These are phyloP conservation scores for Dipteronia dyeriana DNA, from an alignment of 345 rosid genomes.

Conservation along the genomic window DNA sequence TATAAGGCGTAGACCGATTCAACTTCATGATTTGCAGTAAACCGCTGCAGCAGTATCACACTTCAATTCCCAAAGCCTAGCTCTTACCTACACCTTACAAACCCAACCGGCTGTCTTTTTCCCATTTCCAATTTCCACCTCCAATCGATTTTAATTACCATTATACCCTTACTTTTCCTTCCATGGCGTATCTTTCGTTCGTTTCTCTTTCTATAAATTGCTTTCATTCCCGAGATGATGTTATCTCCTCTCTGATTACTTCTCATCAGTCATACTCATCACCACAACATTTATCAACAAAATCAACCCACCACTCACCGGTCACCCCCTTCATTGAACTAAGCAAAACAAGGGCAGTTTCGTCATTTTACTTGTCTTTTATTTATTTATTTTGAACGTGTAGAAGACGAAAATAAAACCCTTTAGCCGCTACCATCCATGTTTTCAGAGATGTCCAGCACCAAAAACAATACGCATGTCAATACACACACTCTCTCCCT, in stretches of 20 bases:
- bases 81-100: conserved; percentile 40
- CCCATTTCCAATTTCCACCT: not conserved
- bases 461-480: conserved; percentile 95
- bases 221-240: conserved; percentile 61
- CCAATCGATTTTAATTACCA: not conserved
- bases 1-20: conserved; percentile 25
- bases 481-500: conserved; percentile 25
- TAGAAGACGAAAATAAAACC: conserved; percentile 20
- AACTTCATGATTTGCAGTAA: conserved; percentile 24
- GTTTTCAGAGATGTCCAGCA: conserved; percentile 87
- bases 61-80: conserved; percentile 65
- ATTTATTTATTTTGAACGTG: not conserved
- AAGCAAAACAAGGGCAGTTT: not conserved
- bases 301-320: not conserved
- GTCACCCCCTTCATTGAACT: not conserved
- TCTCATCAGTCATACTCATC: no score
- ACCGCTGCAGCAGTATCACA: conserved; percentile 10
- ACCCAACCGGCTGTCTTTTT: conserved; percentile 43
- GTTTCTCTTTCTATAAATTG: conserved; percentile 5
- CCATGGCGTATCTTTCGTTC: conserved; percentile 37
- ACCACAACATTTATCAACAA: conserved; percentile 13
- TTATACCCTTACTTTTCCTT: conserved; percentile 33
- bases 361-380: conserved; percentile 21
- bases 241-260: no score
- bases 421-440: conserved; percentile 70